Base-by-base conservation (phyloP, 2,329 filamentous ascomycete genomes). In the Laburnicola sp. region DNA sequence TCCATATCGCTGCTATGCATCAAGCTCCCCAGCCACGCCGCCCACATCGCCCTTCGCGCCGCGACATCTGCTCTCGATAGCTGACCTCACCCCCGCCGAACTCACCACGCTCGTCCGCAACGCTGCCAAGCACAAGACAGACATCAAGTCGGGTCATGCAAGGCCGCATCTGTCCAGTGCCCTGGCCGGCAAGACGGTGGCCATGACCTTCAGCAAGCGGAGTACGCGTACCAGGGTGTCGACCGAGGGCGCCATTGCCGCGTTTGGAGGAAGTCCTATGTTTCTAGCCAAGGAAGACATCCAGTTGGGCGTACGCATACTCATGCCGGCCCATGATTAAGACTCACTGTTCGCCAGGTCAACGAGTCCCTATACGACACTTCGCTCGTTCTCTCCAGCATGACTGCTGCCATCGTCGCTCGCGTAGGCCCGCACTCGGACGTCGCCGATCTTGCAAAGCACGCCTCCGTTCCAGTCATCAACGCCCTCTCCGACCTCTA, bases 341-440 rank as follows among this genome's bases (percentile, higher is more conserved):
- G 28, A 47, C 57, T 61, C 6, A 58, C 54, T 23, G 16, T 9
- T 32, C 21, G 21, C 34, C 56, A 88, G 86, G 86, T 92, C 58
- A 99, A 99, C 66, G 94, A 99, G 75, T 92, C 89, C 4, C 81
- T 97, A n/a, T 88, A 90, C 70, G 94, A 99, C 74, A 97, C 92
- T 4, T 87, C 90, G 0, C 82, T 88, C 35, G 91, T 99, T 56
- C 91, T 99, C 60, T 96, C 91, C n/a, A 95, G 89, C 73, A 75
- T 82, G 76, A 69, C 76, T 2, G 70, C 76, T 50, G 74, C 71
- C 56, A 75, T 77, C 37, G 73, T 76, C 36, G 80, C 80, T 34
- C 79, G 80, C 32, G 78, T 82, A 11, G 77, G 80, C 45, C 78
- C 75, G 5, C 80, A 82, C 58, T 74, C 71, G 10, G 76, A 80